Percentiles rank a stretch among this genome's conserved stretches.
phyloP scores from a whole-genome alignment of 2,329 filamentous ascomycete species.

The Fusarium kyushuense region DNA sequence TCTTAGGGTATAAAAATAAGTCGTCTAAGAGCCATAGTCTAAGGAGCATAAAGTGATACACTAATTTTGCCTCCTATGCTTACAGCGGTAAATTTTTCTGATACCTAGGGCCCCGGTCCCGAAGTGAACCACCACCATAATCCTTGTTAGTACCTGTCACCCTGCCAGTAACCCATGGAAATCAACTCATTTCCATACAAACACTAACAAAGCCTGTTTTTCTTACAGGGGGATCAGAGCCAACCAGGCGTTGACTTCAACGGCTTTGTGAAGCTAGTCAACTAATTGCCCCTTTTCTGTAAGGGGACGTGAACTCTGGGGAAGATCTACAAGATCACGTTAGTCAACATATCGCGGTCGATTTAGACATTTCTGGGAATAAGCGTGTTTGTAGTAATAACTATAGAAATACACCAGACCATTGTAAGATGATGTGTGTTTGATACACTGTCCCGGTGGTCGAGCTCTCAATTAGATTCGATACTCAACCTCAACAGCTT shows the following conservation, averaged over 20 bases:
- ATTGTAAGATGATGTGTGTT: neutral
- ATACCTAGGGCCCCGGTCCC: no score
- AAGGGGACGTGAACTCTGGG: conserved; percentile 23
- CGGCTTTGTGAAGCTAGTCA: conserved; percentile 12
- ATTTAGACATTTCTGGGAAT: neutral
- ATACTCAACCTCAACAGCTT: neutral
- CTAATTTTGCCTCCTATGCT: no score
- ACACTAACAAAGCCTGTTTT: neutral
- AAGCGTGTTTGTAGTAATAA: neutral
- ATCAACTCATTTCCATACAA: conserved; percentile 30
- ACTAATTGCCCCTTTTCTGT: conserved; percentile 16
- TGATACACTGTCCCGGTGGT: neutral
- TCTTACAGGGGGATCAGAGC: neutral
- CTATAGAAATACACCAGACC: neutral
- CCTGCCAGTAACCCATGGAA: conserved; percentile 23
- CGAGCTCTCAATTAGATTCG: no score
- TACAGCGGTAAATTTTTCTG: no score
- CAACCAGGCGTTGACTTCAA: conserved; percentile 20
- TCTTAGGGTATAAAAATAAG: no score
- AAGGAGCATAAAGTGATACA: no score
- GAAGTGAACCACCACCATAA: conserved; percentile 4
- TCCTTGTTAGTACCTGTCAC: neutral
- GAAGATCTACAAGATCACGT: conserved; percentile 23
- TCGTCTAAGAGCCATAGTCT: no score
- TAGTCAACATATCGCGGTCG: neutral